Evolutionary conservation across 2,329 filamentous ascomycete genomes (phyloP).

Genomic region (Endoconidiophora polonica): DNA sequence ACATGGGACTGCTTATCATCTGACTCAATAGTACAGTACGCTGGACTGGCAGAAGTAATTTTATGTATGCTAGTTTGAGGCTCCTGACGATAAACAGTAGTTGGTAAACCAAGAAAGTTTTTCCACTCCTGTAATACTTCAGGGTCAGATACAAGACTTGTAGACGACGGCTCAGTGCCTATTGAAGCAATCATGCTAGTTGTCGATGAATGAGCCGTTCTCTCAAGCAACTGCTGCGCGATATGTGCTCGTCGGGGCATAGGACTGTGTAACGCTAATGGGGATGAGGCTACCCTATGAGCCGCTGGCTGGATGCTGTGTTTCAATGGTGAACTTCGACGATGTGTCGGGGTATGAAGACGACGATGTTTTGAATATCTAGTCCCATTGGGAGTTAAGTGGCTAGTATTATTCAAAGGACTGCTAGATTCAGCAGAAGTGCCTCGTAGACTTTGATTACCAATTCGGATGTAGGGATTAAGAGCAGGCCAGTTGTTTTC

Average conservation of each 20-base stretch:
- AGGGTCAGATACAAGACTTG: slow-evolving; percentile 4
- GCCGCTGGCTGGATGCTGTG: background rate
- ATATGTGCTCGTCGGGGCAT: slow-evolving; percentile 1
- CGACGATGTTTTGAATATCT: background rate
- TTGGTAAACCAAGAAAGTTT: slow-evolving; percentile 3
- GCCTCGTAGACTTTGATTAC: slow-evolving; percentile 8
- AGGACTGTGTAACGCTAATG: slow-evolving; percentile 5
- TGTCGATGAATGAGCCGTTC: background rate
- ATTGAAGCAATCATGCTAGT: background rate
- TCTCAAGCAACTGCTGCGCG: background rate
- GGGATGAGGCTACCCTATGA: slow-evolving; percentile 7
- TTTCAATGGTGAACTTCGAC: background rate
- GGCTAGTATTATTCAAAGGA: background rate
- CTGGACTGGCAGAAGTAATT: background rate
- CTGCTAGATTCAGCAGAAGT: background rate
- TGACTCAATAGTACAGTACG: background rate
- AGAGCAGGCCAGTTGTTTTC: background rate
- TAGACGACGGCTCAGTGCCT: background rate
- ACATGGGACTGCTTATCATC: background rate
- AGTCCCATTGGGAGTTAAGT: background rate
- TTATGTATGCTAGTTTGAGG: background rate
- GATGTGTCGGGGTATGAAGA: background rate
- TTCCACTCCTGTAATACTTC: slow-evolving; percentile 7
- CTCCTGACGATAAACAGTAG: background rate
- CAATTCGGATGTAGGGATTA: slow-evolving; percentile 6